Evolutionary conservation across 495 filamentous ascomycete genomes (phyloP), one percentile per base, ranked within the genome.

Genomic region (Penicillium riverlandense): DNA sequence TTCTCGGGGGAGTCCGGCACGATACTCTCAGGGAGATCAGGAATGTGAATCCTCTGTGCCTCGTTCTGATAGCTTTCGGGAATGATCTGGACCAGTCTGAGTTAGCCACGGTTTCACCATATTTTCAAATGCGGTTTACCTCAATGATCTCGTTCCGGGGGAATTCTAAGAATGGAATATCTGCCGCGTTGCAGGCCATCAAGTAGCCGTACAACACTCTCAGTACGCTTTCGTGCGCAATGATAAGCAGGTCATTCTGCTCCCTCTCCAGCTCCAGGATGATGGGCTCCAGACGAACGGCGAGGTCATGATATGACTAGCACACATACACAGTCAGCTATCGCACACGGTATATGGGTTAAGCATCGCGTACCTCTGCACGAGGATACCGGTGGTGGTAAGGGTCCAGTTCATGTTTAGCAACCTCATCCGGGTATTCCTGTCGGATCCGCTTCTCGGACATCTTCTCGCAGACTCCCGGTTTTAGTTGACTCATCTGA

Each of bases 211-310:
- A 99, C 16, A 99, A 72, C 35, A 99, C 94, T 38, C 94, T 86
- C 37, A 99, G 71, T 10, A 99, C 94, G 47, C 86, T 91, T 63
- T 99, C 94, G 58, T 99, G 94, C 11, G 94, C 94, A 60, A 99
- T 96, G 50, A 99, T 96, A 28, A 99, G 73, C 33, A 99, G 74
- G 63, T 99, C 94, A 46, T 94, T 95, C 58, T 96, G 86, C 61
- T 99, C 92, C 30, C 94, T 85, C 65, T 99, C 94, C 4, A 99
- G 76, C 64, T 99, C 94, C 8, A 99, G 78, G 62, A 99, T 99
- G 48, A 99, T 92, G 8, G 94, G 94, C 63, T 99, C 94, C n/a
- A 97, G 80, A 14, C 94, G 86, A 44, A 97, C 92, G 16, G 94
- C 94, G 33, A 99, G 79, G 59, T 99, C 92, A 63, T 99, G 92